Conservation (phyloP, 2,329 filamentous ascomycete species). For the Nigrospora osmanthi region DNA sequence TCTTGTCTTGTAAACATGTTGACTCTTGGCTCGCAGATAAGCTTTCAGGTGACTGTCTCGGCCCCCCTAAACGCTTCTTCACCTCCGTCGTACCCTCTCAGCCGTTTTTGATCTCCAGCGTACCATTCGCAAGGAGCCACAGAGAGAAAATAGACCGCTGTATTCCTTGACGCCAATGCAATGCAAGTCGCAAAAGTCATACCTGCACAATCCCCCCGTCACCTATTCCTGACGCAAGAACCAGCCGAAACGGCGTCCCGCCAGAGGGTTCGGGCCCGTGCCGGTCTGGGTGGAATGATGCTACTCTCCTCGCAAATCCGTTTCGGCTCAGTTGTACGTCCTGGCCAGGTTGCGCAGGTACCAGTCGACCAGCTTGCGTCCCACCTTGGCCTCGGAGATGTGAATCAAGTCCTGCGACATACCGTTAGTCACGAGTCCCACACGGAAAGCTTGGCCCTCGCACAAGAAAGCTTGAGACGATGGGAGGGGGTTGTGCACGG, state of each 20-base stretch:
- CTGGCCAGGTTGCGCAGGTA: conserved; percentile 94
- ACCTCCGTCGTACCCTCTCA: no score
- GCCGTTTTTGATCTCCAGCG: no score
- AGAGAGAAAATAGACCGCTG: neutral
- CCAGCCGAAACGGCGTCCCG: no score
- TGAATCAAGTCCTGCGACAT: conserved; percentile 77
- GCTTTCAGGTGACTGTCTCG: no score
- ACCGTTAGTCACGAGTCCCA: conserved; percentile 14
- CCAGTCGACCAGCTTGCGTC: conserved; percentile 96
- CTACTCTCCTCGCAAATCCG: neutral
- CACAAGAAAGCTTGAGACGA: conserved; percentile 8
- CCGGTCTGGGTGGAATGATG: neutral
- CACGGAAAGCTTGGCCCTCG: conserved; percentile 14
- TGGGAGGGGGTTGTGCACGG: conserved; percentile 1
- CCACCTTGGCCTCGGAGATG: conserved; percentile 97
- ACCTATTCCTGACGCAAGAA: no score
- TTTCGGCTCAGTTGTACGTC: conserved; percentile 62
- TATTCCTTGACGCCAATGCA: conserved; percentile 28
- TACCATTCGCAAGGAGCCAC: no score
- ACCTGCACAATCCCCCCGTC: conserved; percentile 14
- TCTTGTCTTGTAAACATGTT: no score
- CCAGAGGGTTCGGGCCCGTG: neutral
- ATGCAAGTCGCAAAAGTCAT: conserved; percentile 26
- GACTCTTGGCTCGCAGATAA: no score
- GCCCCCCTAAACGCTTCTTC: no score